A percentile compares a stretch with the other conserved stretches of the same genome.
Conservation (phyloP, 2,329 filamentous ascomycete species). For the Cryphonectria naterciae region DNA sequence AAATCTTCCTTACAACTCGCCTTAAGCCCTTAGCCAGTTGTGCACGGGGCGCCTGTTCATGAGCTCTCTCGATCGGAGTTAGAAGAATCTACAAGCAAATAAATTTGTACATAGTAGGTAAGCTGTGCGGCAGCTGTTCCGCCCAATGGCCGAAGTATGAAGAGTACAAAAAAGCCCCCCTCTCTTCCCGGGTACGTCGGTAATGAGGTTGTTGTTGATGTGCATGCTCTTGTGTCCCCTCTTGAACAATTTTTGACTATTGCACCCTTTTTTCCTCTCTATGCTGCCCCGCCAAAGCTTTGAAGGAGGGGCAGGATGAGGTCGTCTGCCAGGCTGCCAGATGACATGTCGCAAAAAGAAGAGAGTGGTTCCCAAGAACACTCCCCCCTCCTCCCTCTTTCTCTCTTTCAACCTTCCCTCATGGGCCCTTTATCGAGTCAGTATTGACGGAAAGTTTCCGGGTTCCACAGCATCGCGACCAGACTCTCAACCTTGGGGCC, state of each 20-base stretch:
- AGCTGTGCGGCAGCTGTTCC: neutral
- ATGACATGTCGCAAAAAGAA: neutral
- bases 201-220: neutral
- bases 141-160: neutral
- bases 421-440: neutral
- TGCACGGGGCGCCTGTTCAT: neutral
- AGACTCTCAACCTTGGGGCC: neutral
- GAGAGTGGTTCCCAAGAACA: neutral
- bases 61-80: neutral
- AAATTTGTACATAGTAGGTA: neutral
- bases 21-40: neutral
- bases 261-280: neutral
- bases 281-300: neutral
- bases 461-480: neutral
- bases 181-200: neutral
- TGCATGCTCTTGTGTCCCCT: neutral
- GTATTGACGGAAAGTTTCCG: conserved; percentile 4
- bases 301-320: neutral
- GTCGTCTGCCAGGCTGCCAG: neutral
- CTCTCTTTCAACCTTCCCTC: neutral
- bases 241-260: neutral
- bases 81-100: neutral
- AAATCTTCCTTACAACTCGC: neutral
- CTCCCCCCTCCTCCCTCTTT: neutral
- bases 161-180: neutral